A percentile compares a stretch with the other conserved stretches of the same genome.
Conservation (phyloP, 1,284 basidiomycete genomes). For the Termitomyces sp. region DNA sequence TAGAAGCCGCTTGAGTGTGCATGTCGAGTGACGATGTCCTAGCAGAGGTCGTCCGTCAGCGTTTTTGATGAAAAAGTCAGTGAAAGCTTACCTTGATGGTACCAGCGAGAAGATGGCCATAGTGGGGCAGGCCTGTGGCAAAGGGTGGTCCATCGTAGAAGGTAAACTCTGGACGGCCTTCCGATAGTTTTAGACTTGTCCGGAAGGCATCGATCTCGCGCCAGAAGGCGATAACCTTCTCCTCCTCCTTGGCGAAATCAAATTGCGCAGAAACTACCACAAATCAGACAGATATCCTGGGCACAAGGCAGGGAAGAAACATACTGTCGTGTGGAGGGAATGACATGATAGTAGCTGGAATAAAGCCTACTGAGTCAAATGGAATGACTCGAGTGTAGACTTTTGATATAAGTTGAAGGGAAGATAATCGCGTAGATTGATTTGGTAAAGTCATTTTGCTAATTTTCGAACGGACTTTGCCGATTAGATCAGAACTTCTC, state of each 20-base stretch:
- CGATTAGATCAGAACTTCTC: constrained; percentile 7
- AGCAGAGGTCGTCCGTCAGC: neutral
- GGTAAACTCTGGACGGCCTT: constrained; percentile 84
- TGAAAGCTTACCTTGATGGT: constrained; percentile 83
- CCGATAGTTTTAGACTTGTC: constrained; percentile 88
- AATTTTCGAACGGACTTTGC: constrained; percentile 17
- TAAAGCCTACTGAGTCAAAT: constrained; percentile 5
- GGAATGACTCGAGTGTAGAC: constrained; percentile 16
- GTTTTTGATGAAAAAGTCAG: neutral
- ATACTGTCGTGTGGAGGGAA: constrained; percentile 70
- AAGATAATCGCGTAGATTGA: constrained; percentile 16
- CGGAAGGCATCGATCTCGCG: constrained; percentile 96
- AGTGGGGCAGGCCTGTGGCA: constrained; percentile 95
- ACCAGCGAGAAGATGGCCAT: constrained; percentile 86
- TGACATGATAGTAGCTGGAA: constrained; percentile 41
- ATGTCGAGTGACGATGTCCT: constrained; percentile 97
- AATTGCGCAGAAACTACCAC: constrained; percentile 66
- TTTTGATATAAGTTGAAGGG: constrained; percentile 7
- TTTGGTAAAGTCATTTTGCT: neutral
- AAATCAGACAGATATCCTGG: constrained; percentile 7
- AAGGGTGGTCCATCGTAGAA: constrained; percentile 99
- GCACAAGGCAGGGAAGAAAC: constrained; percentile 20
- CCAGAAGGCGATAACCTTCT: constrained; percentile 92
- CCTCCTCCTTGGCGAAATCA: constrained; percentile 89
- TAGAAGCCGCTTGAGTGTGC: constrained; percentile 93